phyloP scores from a whole-genome alignment of 345 rosid species.

The Jatropha curcas region DNA sequence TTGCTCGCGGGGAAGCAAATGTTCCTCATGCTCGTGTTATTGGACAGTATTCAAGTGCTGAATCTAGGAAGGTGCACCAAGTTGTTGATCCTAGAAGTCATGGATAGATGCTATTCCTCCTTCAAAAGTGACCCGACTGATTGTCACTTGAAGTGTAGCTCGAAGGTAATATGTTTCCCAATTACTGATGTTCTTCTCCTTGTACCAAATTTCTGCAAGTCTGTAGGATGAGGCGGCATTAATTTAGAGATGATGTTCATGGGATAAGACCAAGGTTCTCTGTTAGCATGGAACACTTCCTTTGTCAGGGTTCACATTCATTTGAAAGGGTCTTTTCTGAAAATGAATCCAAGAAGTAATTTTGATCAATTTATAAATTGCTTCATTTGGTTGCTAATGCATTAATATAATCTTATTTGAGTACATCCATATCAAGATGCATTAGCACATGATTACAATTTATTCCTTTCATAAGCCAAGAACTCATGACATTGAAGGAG shows the following conservation, averaged over 20 bases:
- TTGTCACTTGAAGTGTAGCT: not conserved
- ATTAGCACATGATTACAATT: not conserved
- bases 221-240: not conserved
- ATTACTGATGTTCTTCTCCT: not conserved
- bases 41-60: conserved; percentile 80
- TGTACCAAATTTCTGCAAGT: not conserved
- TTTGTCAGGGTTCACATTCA: not conserved
- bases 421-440: not conserved
- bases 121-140: conserved; percentile 2
- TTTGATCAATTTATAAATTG: too few relatives aligned
- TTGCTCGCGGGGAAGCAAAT: conserved; percentile 66
- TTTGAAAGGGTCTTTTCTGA: not conserved
- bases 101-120: conserved; percentile 43
- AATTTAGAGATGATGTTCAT: not conserved
- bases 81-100: conserved; percentile 89
- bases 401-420: not conserved
- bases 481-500: not conserved
- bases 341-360: not conserved
- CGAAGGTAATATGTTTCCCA: conserved; percentile 10
- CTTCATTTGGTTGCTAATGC: not conserved
- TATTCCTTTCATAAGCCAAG: not conserved
- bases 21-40: conserved; percentile 86
- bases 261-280: not conserved
- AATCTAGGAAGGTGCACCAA: conserved; percentile 65
- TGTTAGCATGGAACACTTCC: not conserved